A percentile compares a stretch with the other conserved stretches of the same genome.
Evolutionary conservation across 805 yeast species (phyloP).

Genomic region (Starmerella stellata): DNA sequence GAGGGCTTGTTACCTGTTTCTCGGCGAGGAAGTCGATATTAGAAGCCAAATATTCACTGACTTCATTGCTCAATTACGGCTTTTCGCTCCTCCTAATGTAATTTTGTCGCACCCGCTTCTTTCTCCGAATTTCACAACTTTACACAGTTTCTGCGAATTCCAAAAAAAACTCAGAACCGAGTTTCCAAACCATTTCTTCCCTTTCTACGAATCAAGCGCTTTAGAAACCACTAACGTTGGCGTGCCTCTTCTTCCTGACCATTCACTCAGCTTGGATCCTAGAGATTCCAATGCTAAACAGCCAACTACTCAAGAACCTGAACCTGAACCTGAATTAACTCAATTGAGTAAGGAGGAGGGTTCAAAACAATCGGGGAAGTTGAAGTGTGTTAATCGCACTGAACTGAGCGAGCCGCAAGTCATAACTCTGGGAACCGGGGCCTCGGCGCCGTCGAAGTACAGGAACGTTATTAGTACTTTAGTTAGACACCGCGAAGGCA

Average conservation of each 20-base stretch:
- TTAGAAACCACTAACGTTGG: not conserved
- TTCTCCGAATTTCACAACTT: conserved; percentile 43
- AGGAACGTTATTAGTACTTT: conserved; percentile 74
- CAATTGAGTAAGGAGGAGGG: not conserved
- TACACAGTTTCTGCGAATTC: conserved; percentile 33
- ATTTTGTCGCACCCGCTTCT: conserved; percentile 54
- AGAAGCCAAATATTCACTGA: not conserved
- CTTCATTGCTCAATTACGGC: conserved; percentile 8
- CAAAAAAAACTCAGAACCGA: conserved; percentile 17
- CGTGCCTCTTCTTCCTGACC: conserved; percentile 3
- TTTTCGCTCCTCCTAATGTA: conserved; percentile 28
- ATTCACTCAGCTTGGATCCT: conserved; percentile 7
- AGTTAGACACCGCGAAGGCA: conserved; percentile 44
- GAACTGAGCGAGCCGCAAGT: conserved; percentile 29
- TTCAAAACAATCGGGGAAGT: not conserved
- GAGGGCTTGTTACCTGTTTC: conserved; percentile 50
- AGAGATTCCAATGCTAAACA: conserved; percentile 1
- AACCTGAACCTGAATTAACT: not conserved
- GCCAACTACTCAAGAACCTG: not conserved
- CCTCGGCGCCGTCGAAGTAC: conserved; percentile 68
- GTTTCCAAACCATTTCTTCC: conserved; percentile 20
- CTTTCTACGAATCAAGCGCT: conserved; percentile 6
- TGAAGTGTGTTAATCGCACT: not conserved
- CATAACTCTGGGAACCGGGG: conserved; percentile 78
- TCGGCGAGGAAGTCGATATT: conserved; percentile 44